Evolutionary conservation across 2,329 filamentous ascomycete genomes (phyloP).

Genomic region (Aureobasidium namibiae): DNA sequence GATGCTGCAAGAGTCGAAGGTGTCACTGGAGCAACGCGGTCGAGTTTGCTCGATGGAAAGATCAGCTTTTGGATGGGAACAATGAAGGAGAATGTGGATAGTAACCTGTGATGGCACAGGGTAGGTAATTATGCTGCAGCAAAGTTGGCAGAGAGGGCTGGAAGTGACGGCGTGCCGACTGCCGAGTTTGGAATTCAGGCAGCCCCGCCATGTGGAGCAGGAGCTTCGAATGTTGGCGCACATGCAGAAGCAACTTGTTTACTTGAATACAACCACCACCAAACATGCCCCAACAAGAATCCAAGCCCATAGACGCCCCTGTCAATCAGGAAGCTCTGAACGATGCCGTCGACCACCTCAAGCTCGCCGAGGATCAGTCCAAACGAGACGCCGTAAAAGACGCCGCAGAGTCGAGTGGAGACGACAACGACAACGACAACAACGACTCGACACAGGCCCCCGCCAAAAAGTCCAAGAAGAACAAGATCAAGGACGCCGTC

Average conservation of each 20-base stretch:
- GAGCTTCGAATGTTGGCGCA: too few relatives aligned
- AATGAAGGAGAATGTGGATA: too few relatives aligned
- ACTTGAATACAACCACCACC: neutral
- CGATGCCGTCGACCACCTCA: conserved; percentile 38
- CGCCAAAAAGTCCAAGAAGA: conserved; percentile 55
- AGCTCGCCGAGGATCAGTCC: conserved; percentile 28
- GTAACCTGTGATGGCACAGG: too few relatives aligned
- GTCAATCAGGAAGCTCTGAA: conserved; percentile 41
- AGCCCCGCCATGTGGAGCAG: neutral
- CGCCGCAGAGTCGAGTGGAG: neutral
- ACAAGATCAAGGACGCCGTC: conserved; percentile 41
- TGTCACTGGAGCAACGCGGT: too few relatives aligned
- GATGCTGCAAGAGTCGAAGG: too few relatives aligned
- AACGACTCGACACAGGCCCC: conserved; percentile 27
- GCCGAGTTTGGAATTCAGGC: too few relatives aligned
- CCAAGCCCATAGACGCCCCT: conserved; percentile 51
- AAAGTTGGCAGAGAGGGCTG: neutral
- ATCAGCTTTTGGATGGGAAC: too few relatives aligned
- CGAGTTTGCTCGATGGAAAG: too few relatives aligned
- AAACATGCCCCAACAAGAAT: conserved; percentile 49
- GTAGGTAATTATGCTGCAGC: too few relatives aligned
- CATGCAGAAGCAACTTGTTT: neutral
- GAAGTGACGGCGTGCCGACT: too few relatives aligned
- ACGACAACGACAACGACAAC: neutral
- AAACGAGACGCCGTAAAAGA: conserved; percentile 20